Evolutionary conservation across 192 early-diverging fungal species (phyloP).

Genomic region (Backusella luteola): DNA sequence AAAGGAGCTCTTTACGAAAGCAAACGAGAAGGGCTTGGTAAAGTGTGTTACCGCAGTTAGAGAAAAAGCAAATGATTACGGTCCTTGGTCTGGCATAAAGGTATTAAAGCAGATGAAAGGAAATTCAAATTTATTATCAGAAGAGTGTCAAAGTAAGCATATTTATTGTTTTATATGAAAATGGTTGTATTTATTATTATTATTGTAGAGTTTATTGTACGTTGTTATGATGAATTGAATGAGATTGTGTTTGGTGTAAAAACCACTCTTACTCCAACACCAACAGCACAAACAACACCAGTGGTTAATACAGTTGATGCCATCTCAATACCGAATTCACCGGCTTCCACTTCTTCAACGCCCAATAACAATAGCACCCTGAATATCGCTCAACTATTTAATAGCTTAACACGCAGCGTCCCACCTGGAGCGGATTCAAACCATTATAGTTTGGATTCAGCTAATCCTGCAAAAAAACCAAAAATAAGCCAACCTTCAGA

Average conservation of each 20-base stretch:
- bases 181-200: neutral
- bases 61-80: conserved; percentile 8
- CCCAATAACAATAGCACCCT: neutral
- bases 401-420: neutral
- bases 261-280: neutral
- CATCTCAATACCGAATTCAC: neutral
- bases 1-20: neutral
- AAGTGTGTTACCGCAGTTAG: neutral
- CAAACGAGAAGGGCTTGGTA: neutral
- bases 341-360: neutral
- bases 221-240: neutral
- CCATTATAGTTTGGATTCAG: neutral
- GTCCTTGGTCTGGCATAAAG: conserved; percentile 3
- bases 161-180: neutral
- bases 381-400: neutral
- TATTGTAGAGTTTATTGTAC: neutral
- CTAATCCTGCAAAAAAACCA: neutral
- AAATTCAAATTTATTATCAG: neutral
- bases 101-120: neutral
- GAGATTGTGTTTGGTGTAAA: neutral
- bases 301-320: neutral
- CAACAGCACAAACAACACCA: neutral
- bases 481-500: neutral
- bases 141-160: neutral
- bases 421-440: neutral